Conservation (phyloP, 257 asterid species). For the Gentiana dahurica region DNA sequence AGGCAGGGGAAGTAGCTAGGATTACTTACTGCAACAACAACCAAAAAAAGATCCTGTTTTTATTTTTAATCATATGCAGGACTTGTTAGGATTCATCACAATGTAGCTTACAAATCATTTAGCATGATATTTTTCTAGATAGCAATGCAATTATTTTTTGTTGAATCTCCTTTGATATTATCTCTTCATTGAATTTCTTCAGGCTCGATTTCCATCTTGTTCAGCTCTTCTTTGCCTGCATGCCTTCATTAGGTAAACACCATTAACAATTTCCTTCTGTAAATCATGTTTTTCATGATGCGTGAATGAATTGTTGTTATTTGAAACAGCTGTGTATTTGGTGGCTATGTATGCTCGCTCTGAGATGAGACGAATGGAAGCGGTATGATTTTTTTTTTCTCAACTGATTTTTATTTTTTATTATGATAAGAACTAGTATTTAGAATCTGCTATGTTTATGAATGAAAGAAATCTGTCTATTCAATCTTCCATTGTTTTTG, state of each 20-base stretch:
- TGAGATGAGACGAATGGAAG: slow-evolving; percentile 93
- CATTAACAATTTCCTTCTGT: slow-evolving; percentile 2
- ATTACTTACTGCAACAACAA: too few species aligned
- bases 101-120: too few species aligned
- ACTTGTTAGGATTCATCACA: too few species aligned
- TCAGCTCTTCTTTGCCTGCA: slow-evolving; percentile 73
- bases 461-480: not conserved
- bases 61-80: too few species aligned
- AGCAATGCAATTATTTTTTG: too few species aligned
- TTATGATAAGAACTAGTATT: not conserved
- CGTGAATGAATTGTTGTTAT: slow-evolving; percentile 1
- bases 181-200: not conserved
- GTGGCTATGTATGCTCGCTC: slow-evolving; percentile 94
- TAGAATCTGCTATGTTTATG: not conserved
- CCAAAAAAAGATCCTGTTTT: too few species aligned
- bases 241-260: slow-evolving; percentile 83
- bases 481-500: not conserved
- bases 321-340: slow-evolving; percentile 73
- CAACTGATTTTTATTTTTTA: not conserved
- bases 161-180: too few species aligned
- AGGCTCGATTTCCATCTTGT: slow-evolving; percentile 95
- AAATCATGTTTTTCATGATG: slow-evolving; percentile 9
- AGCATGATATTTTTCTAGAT: too few species aligned
- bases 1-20: too few species aligned
- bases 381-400: slow-evolving; percentile 28